Base-by-base conservation (phyloP, 768 basidiomycete species). In the Boletus insuetus region DNA sequence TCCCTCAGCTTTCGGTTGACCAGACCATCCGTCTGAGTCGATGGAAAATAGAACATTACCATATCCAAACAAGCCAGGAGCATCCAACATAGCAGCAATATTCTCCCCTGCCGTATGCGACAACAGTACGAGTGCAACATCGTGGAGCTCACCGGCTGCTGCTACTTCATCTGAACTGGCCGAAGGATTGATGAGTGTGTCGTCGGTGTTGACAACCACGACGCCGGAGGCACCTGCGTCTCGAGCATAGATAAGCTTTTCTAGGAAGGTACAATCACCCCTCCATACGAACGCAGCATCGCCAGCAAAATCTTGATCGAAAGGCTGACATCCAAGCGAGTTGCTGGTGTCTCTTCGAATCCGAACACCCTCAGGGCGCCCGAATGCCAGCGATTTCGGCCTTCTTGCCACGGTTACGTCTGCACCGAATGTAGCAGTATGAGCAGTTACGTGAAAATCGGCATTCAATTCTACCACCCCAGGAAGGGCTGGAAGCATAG, bases 231-330 rank as follows among this genome's bases (percentile, higher is more conserved):
- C 92, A 2, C 83, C 87, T 1, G 86, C 89, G 10, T 77, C 72
- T 17, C 79, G 79, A 6, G 94, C 94, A 43, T 78, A 58, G 13
- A 83, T 47, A 16, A 95, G 77, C 73, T 99, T 99, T 60, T 91
- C 82, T 14, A 92, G 71, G 73, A 98, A 98, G 10, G 93, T 87
- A 70, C 96, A 98, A 6, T 78, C 82, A 6, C 96, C 96, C 29
- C 96, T 82, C 42, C 77, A 77, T 16, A 89, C 76, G 16, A 97
- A 66, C 22, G 94, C 67, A 6, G 82, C 77, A 41, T 77, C 80
- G 46, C 79, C 77, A 12, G 74, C 69, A 58, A 84, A 80, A 5
- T 68, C 49, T 38, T 77, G 65, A 1, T 69, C 63, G 69, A 85
- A 91, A 6, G 81, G 77, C 6, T 56, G 46, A 64, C 91, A 93